Conservation (phyloP, 2,329 filamentous ascomycete species). For the Aureobasidium sp. region DNA sequence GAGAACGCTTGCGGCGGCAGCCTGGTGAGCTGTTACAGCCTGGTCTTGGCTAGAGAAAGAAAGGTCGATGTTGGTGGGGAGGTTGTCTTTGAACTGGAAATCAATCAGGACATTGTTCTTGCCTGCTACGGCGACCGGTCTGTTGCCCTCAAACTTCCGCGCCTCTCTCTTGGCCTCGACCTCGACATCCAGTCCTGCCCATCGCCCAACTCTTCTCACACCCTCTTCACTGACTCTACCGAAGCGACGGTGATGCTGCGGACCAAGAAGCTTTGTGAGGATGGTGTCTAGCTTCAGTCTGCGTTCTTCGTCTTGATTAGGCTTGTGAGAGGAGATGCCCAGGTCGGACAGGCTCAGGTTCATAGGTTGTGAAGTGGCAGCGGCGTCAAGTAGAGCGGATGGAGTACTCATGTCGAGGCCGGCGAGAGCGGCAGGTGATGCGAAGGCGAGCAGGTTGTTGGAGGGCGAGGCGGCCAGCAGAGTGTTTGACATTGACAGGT, state of each 20-base stretch:
- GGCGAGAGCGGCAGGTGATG: conserved; percentile 39
- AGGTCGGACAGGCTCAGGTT: conserved; percentile 36
- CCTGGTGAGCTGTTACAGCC: conserved; percentile 54
- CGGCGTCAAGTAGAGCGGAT: conserved; percentile 16
- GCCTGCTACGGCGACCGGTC: conserved; percentile 32
- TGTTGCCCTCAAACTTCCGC: conserved; percentile 25
- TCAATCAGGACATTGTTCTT: conserved; percentile 29
- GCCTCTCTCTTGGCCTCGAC: conserved; percentile 22
- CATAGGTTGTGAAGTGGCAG: conserved; percentile 36
- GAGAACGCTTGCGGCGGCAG: conserved; percentile 59
- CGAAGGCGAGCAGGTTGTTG: conserved; percentile 30
- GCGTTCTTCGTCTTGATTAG: conserved; percentile 48
- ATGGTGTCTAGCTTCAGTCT: conserved; percentile 50
- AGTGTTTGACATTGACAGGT: conserved; percentile 19
- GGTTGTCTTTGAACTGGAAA: conserved; percentile 25
- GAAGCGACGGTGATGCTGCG: conserved; percentile 45
- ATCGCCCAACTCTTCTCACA: conserved; percentile 62
- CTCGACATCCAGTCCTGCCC: conserved; percentile 53
- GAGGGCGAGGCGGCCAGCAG: conserved; percentile 26
- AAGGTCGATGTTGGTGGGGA: conserved; percentile 51
- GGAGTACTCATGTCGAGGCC: conserved; percentile 31
- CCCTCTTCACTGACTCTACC: conserved; percentile 68
- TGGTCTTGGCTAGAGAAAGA: conserved; percentile 55
- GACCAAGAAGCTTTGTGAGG: conserved; percentile 40
- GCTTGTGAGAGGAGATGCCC: conserved; percentile 32